phyloP scores from a whole-genome alignment of 441 rosid species.

The Jatropha multifida region DNA sequence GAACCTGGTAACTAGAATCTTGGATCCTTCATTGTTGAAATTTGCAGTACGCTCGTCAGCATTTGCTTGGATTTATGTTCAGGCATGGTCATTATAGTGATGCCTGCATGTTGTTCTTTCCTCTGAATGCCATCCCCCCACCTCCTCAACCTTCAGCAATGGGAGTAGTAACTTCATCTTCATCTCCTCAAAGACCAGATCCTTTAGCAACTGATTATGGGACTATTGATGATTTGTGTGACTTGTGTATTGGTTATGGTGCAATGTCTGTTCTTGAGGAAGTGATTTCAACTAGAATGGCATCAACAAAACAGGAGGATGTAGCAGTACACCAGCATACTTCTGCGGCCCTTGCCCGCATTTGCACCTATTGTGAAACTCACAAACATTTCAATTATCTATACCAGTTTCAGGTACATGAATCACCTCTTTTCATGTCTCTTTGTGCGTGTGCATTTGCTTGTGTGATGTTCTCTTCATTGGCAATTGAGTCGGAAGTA shows the following conservation, averaged over 20 bases:
- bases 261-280: slow-evolving; percentile 87
- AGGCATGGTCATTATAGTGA: slow-evolving; percentile 86
- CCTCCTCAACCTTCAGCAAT: slow-evolving; percentile 65
- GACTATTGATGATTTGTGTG: slow-evolving; percentile 86
- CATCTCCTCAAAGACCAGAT: slow-evolving; percentile 92
- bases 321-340: slow-evolving; percentile 62
- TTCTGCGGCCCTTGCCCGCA: slow-evolving; percentile 69
- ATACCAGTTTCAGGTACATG: slow-evolving; percentile 78
- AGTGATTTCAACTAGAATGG: slow-evolving; percentile 71
- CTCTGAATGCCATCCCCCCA: slow-evolving; percentile 66
- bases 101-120: slow-evolving; percentile 90
- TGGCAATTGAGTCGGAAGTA: not conserved
- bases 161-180: slow-evolving; percentile 66
- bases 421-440: slow-evolving; percentile 10
- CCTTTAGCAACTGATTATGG: slow-evolving; percentile 95
- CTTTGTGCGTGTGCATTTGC: not conserved
- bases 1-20: slow-evolving; percentile 13
- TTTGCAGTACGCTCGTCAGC: slow-evolving; percentile 91
- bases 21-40: not conserved
- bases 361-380: slow-evolving; percentile 84
- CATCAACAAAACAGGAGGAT: slow-evolving; percentile 61
- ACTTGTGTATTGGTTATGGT: slow-evolving; percentile 77
- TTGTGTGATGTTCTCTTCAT: not conserved
- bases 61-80: slow-evolving; percentile 87
- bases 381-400: slow-evolving; percentile 93